Evolutionary conservation across 306 rosid genomes (phyloP).

Genomic region (Corylus avellana): DNA sequence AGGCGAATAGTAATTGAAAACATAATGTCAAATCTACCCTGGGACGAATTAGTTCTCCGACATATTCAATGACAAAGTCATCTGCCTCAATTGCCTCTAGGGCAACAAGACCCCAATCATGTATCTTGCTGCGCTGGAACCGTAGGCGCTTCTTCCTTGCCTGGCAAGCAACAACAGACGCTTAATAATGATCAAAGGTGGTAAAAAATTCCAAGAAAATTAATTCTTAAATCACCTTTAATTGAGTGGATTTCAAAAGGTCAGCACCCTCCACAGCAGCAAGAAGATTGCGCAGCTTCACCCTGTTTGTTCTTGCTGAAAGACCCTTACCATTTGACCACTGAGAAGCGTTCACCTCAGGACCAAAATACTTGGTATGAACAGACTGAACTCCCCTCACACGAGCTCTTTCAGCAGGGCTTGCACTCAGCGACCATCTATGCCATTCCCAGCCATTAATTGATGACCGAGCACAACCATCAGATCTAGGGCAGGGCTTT

Average conservation of each 20-base stretch:
- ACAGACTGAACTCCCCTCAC: conserved; percentile 58
- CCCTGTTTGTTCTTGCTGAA: conserved; percentile 97
- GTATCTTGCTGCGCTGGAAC: conserved; percentile 95
- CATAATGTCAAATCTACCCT: conserved; percentile 53
- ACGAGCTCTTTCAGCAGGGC: conserved; percentile 74
- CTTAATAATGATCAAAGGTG: conserved; percentile 19
- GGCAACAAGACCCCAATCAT: conserved; percentile 98
- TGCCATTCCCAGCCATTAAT: conserved; percentile 96
- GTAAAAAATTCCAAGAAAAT: conserved; percentile 20
- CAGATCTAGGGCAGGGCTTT: conserved; percentile 68
- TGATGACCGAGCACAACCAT: conserved; percentile 86
- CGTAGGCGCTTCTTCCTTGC: conserved; percentile 83
- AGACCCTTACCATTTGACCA: conserved; percentile 81
- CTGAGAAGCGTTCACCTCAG: conserved; percentile 58
- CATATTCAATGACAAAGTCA: conserved; percentile 94
- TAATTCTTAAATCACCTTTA: conserved; percentile 61
- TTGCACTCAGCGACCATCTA: conserved; percentile 81
- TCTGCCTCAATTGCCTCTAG: conserved; percentile 94
- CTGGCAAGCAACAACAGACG: conserved; percentile 42
- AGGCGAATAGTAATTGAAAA: conserved; percentile 2
- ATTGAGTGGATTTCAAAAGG: conserved; percentile 89
- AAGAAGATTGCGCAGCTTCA: conserved; percentile 85
- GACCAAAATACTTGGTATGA: conserved; percentile 37
- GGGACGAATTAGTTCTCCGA: conserved; percentile 94
- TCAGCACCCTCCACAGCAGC: conserved; percentile 99